Evolutionary conservation across 2,329 filamentous ascomycete species (phyloP), one percentile per base, ranked within the genome.

Genomic region (Penicillium sclerotigenum): DNA sequence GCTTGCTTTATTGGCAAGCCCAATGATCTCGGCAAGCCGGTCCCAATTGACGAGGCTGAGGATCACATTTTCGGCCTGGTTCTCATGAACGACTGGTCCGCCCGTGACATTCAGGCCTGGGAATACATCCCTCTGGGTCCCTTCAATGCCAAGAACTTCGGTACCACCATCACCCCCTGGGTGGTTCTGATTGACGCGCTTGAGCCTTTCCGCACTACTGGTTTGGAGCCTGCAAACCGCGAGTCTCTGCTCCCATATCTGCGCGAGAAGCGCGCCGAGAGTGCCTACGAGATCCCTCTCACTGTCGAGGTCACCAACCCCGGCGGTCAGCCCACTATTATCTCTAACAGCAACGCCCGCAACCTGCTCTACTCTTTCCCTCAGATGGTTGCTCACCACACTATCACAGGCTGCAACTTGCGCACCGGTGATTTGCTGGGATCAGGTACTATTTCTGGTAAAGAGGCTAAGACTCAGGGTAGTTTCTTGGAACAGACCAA

Each of bases 31-130:
- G 89, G 89, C 7, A 75, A 81, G 52, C 81, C 85, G 0, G 80
- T 94, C 20, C 73, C 78, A 0, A 81, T 92, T 22, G 74, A 77
- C 3, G 76, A 87, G 42, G 90, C 90, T 0, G 84, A 87, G 51
- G 82, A 89, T 18, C 80, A 86, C 65, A 80, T 95, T 28, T 94
- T 94, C 67, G 90, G 90, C 14, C 80, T 90, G 26, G 90, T 94
- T 0, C 74, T 95, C 55, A 83, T 95, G 80, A 95, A 95, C 65
- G 90, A 95, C 73, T 95, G 90, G 90, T 90, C 87, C 52, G 90
- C 90, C 5, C 79, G 90, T 60, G 90, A 94, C 65, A 87, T 94
- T 47, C 90, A 95, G 70, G 82, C 83, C 0, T 94, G 89, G 89
- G 90, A 95, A 73, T 92, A 92, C 63, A 81, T 92, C 9, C 90